phyloP scores from a whole-genome alignment of 108 stramenopile genomes.

The Pinguiococcus pyrenoidosus region DNA sequence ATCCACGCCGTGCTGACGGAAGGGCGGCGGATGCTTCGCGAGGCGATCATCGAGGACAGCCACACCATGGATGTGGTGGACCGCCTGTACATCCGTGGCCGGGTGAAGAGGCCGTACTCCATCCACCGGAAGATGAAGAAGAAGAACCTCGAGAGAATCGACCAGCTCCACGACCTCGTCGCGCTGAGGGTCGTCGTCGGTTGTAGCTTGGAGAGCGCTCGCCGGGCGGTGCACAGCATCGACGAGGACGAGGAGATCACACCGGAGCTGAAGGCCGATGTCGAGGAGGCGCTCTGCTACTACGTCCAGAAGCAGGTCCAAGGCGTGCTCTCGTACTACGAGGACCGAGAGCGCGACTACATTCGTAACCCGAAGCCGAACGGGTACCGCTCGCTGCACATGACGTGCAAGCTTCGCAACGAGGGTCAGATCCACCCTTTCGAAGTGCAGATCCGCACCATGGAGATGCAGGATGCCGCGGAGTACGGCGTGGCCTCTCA shows the following conservation, averaged over 20 bases:
- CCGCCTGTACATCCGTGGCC: slow-evolving; percentile 46
- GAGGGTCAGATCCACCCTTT: too few species aligned
- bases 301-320: too few species aligned
- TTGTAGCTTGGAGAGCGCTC: too few species aligned
- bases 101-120: slow-evolving; percentile 61
- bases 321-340: too few species aligned
- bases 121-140: slow-evolving; percentile 62
- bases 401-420: slow-evolving; percentile 42
- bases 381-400: slow-evolving; percentile 67
- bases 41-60: slow-evolving; percentile 41
- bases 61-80: slow-evolving; percentile 38
- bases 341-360: slow-evolving; percentile 69
- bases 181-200: too few species aligned
- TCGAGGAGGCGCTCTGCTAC: too few species aligned
- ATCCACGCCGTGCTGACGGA: slow-evolving; percentile 45
- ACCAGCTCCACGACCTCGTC: too few species aligned
- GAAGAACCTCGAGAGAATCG: slow-evolving; percentile 11
- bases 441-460: slow-evolving; percentile 62
- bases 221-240: too few species aligned
- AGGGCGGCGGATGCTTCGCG: slow-evolving; percentile 46
- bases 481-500: slow-evolving; percentile 70
- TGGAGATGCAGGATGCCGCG: slow-evolving; percentile 66
- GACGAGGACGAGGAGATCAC: too few species aligned
- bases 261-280: too few species aligned
- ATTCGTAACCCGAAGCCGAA: slow-evolving; percentile 55